phyloP scores from a whole-genome alignment of 305 asterid species.

The Ilex paraguariensis region DNA sequence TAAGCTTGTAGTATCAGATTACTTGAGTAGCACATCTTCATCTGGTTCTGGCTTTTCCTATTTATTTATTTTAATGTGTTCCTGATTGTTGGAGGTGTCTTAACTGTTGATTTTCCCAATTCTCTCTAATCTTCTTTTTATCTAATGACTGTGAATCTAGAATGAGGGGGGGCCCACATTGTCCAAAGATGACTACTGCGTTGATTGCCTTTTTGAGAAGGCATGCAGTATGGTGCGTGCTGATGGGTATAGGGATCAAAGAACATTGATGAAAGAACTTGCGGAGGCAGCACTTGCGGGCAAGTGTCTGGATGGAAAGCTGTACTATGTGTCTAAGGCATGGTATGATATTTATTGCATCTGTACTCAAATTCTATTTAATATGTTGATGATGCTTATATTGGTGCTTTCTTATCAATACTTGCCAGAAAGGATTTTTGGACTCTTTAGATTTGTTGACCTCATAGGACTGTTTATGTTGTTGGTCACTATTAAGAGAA shows the following conservation, averaged over 20 bases:
- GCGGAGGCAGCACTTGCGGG: constrained; percentile 94
- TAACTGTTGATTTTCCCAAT: constrained; percentile 2
- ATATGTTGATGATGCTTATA: too few species aligned
- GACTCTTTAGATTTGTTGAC: too few species aligned
- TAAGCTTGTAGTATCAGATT: too few species aligned
- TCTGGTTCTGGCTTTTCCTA: too few species aligned
- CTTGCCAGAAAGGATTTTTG: too few species aligned
- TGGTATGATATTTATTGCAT: constrained; percentile 51
- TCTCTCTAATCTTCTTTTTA: constrained; percentile 9
- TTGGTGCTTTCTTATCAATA: too few species aligned
- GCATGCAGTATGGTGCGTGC: constrained; percentile 65
- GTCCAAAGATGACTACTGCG: constrained; percentile 67
- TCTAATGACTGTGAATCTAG: constrained; percentile 46
- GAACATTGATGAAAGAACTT: constrained; percentile 72
- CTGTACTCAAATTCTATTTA: not conserved
- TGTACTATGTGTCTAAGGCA: constrained; percentile 72
- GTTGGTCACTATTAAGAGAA: too few species aligned
- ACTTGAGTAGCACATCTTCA: too few species aligned
- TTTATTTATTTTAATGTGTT: too few species aligned
- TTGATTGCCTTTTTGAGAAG: constrained; percentile 72
- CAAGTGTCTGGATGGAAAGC: constrained; percentile 48
- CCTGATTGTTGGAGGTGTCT: too few species aligned
- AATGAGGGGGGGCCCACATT: constrained; percentile 89
- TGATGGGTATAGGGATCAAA: constrained; percentile 69
- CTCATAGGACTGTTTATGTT: too few species aligned